Conservation (phyloP, 129 eudicot species). For the Glebionis coronaria region DNA sequence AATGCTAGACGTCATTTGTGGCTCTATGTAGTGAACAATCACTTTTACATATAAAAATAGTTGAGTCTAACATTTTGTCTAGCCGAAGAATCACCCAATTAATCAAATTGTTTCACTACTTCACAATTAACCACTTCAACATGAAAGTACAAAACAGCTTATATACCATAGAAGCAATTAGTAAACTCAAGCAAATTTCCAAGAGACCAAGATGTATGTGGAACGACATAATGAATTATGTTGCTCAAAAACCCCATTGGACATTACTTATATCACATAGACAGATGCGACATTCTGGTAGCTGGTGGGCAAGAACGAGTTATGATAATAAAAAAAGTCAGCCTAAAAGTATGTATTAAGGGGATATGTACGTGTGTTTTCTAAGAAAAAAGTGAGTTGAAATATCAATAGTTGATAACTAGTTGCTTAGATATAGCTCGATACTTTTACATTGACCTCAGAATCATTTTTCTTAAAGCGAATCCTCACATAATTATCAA, state of each 20-base stretch:
- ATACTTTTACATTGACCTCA: too few species aligned
- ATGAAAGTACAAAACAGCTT: slow-evolving; percentile 2
- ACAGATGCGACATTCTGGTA: too few species aligned
- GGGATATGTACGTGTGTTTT: too few species aligned
- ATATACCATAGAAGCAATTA: slow-evolving; percentile 7
- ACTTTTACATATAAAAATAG: neutral
- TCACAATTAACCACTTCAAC: slow-evolving; percentile 3
- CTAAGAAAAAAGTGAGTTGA: too few species aligned
- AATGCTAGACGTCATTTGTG: neutral
- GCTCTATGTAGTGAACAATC: neutral
- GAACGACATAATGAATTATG: neutral
- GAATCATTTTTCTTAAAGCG: too few species aligned
- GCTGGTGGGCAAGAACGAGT: too few species aligned
- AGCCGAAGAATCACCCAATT: neutral
- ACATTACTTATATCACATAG: too few species aligned
- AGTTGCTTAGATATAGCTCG: too few species aligned
- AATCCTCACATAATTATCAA: neutral
- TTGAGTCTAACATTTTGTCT: neutral
- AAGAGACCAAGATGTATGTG: too few species aligned
- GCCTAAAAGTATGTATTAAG: too few species aligned
- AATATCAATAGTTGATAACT: too few species aligned
- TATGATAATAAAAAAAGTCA: too few species aligned
- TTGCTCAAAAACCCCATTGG: neutral
- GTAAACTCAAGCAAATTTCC: neutral
- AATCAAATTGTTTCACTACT: slow-evolving; percentile 12